Base-by-base conservation (phyloP, 768 basidiomycete genomes). In the Leucocoprinus birnbaumii region DNA sequence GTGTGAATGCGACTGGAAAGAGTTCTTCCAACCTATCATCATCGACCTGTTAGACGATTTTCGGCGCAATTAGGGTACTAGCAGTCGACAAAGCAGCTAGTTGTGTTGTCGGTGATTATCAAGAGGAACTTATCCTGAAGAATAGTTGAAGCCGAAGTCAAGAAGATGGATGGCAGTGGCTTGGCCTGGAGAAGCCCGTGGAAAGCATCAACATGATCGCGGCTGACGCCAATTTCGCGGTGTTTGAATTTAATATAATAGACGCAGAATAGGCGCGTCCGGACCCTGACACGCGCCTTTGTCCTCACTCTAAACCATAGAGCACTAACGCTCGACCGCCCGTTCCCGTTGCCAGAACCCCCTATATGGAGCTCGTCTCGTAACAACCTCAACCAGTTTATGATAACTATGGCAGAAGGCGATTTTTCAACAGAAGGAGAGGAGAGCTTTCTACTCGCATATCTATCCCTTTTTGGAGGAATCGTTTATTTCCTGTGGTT, bases 401-500 rank as follows among this genome's bases (percentile, higher is more conserved):
- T 54, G 53, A 11, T 47, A 25, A 14, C 37, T 1, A 27, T 16
- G 42, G 11, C 27, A 4, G n/a, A 13, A 22, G 22, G 8, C 2
- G 27, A 22, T 18, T 14, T 18, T 16, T 40, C 19, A 4, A 35
- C 19, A 3, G 48, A 31, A 16, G 45, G n/a, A 10, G 54, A 55
- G 41, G 54, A 55, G 21, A 55, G 54, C 41, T 49, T 55, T 35
- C 21, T 55, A 19, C 47, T 55, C 14, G 21, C 37, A 16, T 48
- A 55, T 43, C 47, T 55, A 25, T 48, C 37, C 21, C 26, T 55
- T 9, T 24, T 55, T 31, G 46, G 47, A 16, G 21, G 21, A 3
- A 2, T 49, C 25, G 22, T 55, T 27, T 55, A 43, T 37, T 31
- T 55, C 19, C 27, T 55, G n/a, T 55, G 54, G 54, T 18, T 35